Evolutionary conservation across 129 eudicot species (phyloP).

Genomic region (Logfia minima): DNA sequence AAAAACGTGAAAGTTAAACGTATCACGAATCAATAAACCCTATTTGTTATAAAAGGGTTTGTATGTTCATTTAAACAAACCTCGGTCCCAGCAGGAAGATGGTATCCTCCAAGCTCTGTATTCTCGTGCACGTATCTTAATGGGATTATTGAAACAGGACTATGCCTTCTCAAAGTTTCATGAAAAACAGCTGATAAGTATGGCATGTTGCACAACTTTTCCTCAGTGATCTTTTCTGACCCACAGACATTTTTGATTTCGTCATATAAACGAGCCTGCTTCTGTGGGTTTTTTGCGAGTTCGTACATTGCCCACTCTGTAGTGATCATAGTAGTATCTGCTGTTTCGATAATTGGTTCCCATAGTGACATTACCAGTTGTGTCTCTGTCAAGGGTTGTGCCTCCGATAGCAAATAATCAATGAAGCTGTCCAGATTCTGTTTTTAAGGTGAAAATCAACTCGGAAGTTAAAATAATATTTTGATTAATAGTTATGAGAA

Average conservation of each 20-base stretch:
- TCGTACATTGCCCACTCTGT: conserved; percentile 59
- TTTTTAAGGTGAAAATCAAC: background rate
- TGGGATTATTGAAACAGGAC: conserved; percentile 50
- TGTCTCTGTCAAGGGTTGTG: conserved; percentile 33
- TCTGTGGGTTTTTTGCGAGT: conserved; percentile 40
- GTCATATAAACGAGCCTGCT: conserved; percentile 24
- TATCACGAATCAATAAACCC: too few species aligned
- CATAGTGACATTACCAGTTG: conserved; percentile 45
- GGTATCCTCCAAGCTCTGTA: conserved; percentile 52
- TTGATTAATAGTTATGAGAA: background rate
- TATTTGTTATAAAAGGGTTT: background rate
- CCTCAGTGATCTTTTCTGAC: conserved; percentile 45
- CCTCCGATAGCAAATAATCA: conserved; percentile 40
- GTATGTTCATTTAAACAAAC: conserved; percentile 25
- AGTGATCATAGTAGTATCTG: conserved; percentile 47
- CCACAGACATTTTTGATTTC: conserved; percentile 50
- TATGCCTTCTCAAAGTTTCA: conserved; percentile 53
- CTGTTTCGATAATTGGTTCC: conserved; percentile 50
- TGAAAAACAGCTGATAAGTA: conserved; percentile 47
- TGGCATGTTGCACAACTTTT: conserved; percentile 40
- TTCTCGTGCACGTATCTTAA: conserved; percentile 49
- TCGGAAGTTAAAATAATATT: background rate
- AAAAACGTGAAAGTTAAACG: too few species aligned
- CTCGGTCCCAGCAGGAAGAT: conserved; percentile 57
- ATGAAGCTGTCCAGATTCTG: conserved; percentile 32